Percentiles rank a stretch among this genome's conserved stretches.
Conservation (phyloP, 1,284 basidiomycete genomes). For the Pascua guehoae region DNA sequence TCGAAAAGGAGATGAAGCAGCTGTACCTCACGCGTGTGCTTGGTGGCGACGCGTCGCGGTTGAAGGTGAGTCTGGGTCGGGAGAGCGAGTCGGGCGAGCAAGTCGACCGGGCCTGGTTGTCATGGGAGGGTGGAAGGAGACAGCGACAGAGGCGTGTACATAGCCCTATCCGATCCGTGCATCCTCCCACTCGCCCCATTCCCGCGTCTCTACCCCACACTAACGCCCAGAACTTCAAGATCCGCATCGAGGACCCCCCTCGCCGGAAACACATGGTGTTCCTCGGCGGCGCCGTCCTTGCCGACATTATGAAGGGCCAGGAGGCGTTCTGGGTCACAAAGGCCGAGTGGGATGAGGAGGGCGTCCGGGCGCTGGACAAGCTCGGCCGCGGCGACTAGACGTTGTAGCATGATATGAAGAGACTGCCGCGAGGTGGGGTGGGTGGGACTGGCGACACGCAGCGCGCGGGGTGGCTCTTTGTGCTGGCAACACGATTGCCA, state of each 20-base stretch:
- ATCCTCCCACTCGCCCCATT: too few relatives aligned
- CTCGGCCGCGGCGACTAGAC: constrained; percentile 53
- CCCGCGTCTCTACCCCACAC: not conserved
- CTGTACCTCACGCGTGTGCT: constrained; percentile 88
- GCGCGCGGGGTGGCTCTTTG: not conserved
- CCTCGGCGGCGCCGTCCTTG: constrained; percentile 90
- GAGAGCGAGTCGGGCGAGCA: too few relatives aligned
- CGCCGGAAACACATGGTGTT: constrained; percentile 99
- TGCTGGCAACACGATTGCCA: not conserved
- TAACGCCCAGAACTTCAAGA: constrained; percentile 92
- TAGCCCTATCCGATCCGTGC: too few relatives aligned
- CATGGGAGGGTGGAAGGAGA: too few relatives aligned
- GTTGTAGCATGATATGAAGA: constrained; percentile 12
- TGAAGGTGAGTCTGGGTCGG: constrained; percentile 65
- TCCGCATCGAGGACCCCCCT: constrained; percentile 95
- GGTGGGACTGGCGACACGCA: not conserved
- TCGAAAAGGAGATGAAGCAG: constrained; percentile 99
- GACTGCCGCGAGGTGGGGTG: not conserved
- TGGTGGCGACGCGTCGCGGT: constrained; percentile 72
- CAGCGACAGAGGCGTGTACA: too few relatives aligned
- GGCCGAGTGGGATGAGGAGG: constrained; percentile 91
- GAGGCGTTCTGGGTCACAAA: constrained; percentile 93
- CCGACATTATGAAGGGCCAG: constrained; percentile 95
- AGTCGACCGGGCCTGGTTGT: too few relatives aligned
- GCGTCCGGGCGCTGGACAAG: constrained; percentile 75